phyloP scores from a whole-genome alignment of 106 monocot species.

The Agapanthus africanus region DNA sequence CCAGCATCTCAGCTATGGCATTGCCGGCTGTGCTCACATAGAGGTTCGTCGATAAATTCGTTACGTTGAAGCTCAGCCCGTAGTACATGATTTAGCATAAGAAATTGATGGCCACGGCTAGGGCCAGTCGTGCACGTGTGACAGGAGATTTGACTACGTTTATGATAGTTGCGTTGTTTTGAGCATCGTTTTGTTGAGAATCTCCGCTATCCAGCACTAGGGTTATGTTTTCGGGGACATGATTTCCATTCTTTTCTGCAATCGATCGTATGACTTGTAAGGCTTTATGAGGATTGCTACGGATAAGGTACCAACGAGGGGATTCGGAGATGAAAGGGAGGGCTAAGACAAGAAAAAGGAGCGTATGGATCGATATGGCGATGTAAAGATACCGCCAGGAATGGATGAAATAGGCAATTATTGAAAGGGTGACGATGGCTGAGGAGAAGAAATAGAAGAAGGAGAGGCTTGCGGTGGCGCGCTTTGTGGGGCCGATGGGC shows the following conservation, averaged over 20 bases:
- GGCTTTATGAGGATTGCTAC: conserved; percentile 29
- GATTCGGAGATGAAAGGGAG: conserved; percentile 78
- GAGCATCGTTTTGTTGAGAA: not conserved
- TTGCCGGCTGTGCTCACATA: conserved; percentile 56
- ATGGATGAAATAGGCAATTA: not conserved
- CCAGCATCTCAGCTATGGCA: conserved; percentile 58
- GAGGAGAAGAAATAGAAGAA: conserved; percentile 24
- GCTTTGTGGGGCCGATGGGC: conserved; percentile 16
- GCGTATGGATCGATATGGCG: conserved; percentile 38
- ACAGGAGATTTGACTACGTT: conserved; percentile 34
- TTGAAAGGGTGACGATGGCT: conserved; percentile 7
- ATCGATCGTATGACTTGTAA: conserved; percentile 43
- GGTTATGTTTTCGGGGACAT: conserved; percentile 18
- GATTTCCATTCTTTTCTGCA: conserved; percentile 31
- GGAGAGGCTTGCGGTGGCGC: conserved; percentile 10
- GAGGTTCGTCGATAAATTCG: conserved; percentile 65
- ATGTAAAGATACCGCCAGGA: conserved; percentile 21
- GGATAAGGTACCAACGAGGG: conserved; percentile 78
- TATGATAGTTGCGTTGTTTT: conserved; percentile 22
- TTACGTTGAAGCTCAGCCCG: conserved; percentile 77
- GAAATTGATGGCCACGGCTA: conserved; percentile 49
- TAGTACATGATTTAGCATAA: conserved; percentile 64
- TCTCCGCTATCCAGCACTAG: conserved; percentile 42
- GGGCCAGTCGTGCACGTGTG: conserved; percentile 40
- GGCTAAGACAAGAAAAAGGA: conserved; percentile 43